These are phyloP conservation scores for Gonapodya prolifera DNA, from an alignment of 192 early-diverging fungal species.

Conservation along the genomic window DNA sequence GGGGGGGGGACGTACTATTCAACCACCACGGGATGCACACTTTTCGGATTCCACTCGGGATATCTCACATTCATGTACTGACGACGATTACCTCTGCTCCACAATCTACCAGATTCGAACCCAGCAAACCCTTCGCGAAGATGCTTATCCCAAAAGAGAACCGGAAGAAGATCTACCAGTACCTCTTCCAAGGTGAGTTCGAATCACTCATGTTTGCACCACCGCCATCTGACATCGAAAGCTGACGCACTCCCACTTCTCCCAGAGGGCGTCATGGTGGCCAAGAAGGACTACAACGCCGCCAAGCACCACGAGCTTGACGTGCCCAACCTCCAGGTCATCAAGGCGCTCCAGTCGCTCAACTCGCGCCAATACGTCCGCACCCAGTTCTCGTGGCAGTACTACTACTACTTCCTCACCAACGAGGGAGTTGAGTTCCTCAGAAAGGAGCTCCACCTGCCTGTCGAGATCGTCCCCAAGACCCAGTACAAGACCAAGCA, in stretches of 20 bases:
- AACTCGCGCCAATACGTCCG: slow-evolving; percentile 86
- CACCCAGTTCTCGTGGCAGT: slow-evolving; percentile 98
- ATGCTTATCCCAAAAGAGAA: slow-evolving; percentile 98
- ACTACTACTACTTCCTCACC: slow-evolving; percentile 99
- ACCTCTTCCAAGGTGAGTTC: slow-evolving; percentile 64
- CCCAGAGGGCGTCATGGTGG: slow-evolving; percentile 92
- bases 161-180: slow-evolving; percentile 93
- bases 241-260: too few species aligned
- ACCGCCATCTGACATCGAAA: slow-evolving; percentile 8
- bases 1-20: too few species aligned
- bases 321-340: slow-evolving; percentile 96
- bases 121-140: too few species aligned
- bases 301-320: slow-evolving; percentile 91
- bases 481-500: slow-evolving; percentile 93
- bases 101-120: too few species aligned
- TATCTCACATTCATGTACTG: too few species aligned
- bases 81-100: too few species aligned
- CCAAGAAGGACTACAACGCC: slow-evolving; percentile 97
- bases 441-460: slow-evolving; percentile 91
- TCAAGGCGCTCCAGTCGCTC: slow-evolving; percentile 97
- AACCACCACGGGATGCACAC: too few species aligned
- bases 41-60: too few species aligned
- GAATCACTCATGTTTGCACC: slow-evolving; percentile 1
- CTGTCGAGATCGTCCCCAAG: slow-evolving; percentile 90
- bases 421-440: slow-evolving; percentile 96